Conservation (phyloP, 257 asterid species). For the Nicotiana tomentosiformis region DNA sequence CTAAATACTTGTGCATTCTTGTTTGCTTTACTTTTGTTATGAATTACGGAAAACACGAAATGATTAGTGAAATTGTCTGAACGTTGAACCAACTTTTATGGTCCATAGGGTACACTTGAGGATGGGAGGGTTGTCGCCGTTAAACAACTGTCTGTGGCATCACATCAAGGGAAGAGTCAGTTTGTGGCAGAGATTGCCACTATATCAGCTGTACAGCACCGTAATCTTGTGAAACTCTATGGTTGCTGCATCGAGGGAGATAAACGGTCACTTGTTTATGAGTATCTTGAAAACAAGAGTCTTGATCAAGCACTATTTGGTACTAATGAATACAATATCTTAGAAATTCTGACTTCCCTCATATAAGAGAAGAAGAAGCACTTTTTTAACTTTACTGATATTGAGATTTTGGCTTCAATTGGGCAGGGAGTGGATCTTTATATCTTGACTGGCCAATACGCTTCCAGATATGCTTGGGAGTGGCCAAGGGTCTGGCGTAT, state of each 20-base stretch:
- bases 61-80: neutral
- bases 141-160: slow-evolving; percentile 69
- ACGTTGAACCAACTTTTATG: neutral
- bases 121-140: slow-evolving; percentile 78
- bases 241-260: slow-evolving; percentile 87
- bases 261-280: slow-evolving; percentile 70
- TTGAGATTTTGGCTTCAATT: slow-evolving; percentile 1
- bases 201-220: slow-evolving; percentile 90
- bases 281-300: slow-evolving; percentile 72
- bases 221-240: slow-evolving; percentile 68
- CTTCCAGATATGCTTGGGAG: slow-evolving; percentile 60
- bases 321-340: slow-evolving; percentile 7
- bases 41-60: neutral
- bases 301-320: slow-evolving; percentile 70
- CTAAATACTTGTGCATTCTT: neutral
- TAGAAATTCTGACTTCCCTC: neutral
- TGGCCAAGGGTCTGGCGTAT: slow-evolving; percentile 72
- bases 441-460: slow-evolving; percentile 66
- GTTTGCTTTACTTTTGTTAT: neutral
- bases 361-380: neutral
- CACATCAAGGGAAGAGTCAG: slow-evolving; percentile 86
- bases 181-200: slow-evolving; percentile 88
- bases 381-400: neutral
- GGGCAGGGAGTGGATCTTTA: slow-evolving; percentile 36
- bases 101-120: slow-evolving; percentile 55